Percentiles rank a stretch among this genome's conserved stretches.
phyloP scores from a whole-genome alignment of 371 early-diverging fungal species.

The Mucor velutinosus region DNA sequence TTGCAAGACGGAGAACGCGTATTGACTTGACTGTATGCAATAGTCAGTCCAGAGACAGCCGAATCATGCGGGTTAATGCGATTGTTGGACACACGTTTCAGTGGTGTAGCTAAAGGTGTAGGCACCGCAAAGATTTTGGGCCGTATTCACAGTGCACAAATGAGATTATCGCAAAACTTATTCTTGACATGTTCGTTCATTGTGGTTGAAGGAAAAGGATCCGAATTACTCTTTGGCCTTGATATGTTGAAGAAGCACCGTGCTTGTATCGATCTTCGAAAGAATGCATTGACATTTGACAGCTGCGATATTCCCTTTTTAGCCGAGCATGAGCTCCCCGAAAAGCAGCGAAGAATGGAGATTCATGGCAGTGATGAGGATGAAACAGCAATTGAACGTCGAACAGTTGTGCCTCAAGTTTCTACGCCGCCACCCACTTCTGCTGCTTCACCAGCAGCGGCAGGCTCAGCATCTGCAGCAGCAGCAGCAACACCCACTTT shows the following conservation, averaged over 20 bases:
- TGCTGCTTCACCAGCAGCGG: conserved; percentile 23
- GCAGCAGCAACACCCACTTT: neutral
- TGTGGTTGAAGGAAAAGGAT: conserved; percentile 92
- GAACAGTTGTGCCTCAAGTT: conserved; percentile 34
- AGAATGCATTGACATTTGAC: conserved; percentile 80
- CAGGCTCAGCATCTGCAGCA: conserved; percentile 19
- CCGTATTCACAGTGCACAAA: conserved; percentile 87
- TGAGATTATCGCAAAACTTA: conserved; percentile 74
- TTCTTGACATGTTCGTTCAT: conserved; percentile 88
- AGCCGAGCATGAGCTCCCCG: conserved; percentile 90
- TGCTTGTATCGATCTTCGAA: conserved; percentile 89
- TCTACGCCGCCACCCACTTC: conserved; percentile 34
- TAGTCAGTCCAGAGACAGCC: conserved; percentile 84
- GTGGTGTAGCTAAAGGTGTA: conserved; percentile 93
- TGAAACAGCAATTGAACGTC: conserved; percentile 42
- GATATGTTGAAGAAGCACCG: conserved; percentile 92
- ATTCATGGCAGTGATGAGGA: conserved; percentile 46
- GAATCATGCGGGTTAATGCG: conserved; percentile 88
- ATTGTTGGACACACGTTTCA: conserved; percentile 87
- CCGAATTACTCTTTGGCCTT: conserved; percentile 92
- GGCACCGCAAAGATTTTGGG: conserved; percentile 96
- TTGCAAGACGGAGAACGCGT: neutral
- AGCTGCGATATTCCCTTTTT: conserved; percentile 86
- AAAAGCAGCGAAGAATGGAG: conserved; percentile 59
- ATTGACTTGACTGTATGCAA: neutral